These are phyloP conservation scores for Discostella stelligeroides DNA, from an alignment of 108 stramenopile genomes.

Conservation along the genomic window DNA sequence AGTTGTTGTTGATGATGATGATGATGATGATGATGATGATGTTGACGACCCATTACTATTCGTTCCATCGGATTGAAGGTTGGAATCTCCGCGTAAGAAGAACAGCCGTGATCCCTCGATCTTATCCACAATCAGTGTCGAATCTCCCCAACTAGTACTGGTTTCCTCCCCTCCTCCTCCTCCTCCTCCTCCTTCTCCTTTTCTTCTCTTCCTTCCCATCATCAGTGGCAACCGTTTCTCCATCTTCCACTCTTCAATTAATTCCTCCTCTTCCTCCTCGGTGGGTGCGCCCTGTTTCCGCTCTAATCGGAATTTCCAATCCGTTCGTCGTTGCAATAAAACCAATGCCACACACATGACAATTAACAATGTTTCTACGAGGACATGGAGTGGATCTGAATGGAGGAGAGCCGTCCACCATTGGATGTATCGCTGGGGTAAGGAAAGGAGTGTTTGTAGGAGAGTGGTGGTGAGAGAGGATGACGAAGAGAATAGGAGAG, in stretches of 20 bases:
- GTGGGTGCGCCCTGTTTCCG: constrained; percentile 54
- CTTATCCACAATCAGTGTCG: constrained; percentile 26
- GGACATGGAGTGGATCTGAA: constrained; percentile 91
- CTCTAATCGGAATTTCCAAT: constrained; percentile 47
- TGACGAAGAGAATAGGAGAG: background rate
- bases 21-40: background rate
- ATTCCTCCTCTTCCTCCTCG: constrained; percentile 64
- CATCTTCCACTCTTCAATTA: constrained; percentile 90
- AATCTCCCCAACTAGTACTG: constrained; percentile 4
- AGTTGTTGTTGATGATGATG: no score
- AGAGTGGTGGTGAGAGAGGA: background rate
- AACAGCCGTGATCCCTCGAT: constrained; percentile 32
- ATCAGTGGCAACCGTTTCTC: constrained; percentile 69
- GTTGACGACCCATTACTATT: no score
- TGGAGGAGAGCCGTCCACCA: constrained; percentile 88
- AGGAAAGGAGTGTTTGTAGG: constrained; percentile 6
- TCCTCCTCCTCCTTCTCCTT: constrained; percentile 3
- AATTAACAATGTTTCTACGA: constrained; percentile 94
- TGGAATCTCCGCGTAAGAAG: constrained; percentile 18
- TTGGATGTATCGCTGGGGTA: constrained; percentile 59
- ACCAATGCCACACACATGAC: constrained; percentile 84
- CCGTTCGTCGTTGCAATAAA: constrained; percentile 58
- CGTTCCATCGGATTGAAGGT: no score
- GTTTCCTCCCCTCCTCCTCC: no score
- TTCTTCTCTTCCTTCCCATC: background rate